These are phyloP conservation scores for Acer campestre DNA, from an alignment of 345 rosid genomes.

Conservation along the genomic window DNA sequence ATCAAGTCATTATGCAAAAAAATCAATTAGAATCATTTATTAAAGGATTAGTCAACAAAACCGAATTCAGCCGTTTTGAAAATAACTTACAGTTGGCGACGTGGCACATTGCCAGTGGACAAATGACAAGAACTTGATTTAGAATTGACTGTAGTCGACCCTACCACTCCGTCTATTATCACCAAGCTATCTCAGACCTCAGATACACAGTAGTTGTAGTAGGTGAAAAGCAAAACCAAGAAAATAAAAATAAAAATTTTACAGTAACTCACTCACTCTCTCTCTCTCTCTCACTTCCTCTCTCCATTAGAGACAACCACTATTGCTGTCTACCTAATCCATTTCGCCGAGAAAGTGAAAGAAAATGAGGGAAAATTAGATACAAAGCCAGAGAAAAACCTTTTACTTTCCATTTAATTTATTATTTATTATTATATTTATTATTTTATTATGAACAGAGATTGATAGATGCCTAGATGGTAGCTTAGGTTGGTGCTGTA, in stretches of 20 bases:
- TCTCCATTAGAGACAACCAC: not conserved
- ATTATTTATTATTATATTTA: not conserved
- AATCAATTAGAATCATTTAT: not conserved
- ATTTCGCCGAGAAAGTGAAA: not conserved
- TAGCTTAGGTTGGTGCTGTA: conserved; percentile 33
- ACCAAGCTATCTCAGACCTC: not conserved
- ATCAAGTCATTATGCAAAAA: not conserved
- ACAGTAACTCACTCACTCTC: not conserved
- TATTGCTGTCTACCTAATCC: conserved; percentile 37
- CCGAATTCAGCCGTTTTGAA: not conserved
- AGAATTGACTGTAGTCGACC: conserved; percentile 30
- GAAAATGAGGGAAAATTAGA: conserved; percentile 27
- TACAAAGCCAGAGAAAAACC: not conserved
- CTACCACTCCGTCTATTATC: conserved; percentile 22
- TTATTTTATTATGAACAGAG: not conserved
- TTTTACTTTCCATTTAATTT: not conserved
- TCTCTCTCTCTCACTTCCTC: conserved; percentile 19
- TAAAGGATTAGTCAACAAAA: not conserved
- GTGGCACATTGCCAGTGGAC: conserved; percentile 33
- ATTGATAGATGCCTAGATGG: conserved; percentile 20
- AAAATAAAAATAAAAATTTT: no score
- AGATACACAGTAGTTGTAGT: conserved; percentile 32
- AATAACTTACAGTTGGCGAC: conserved; percentile 11
- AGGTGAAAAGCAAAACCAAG: conserved; percentile 47
- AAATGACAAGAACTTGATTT: conserved; percentile 17